Evolutionary conservation across 345 rosid genomes (phyloP), one percentile per base, ranked within the genome.

Genomic region (Raphanus raphanistrum): DNA sequence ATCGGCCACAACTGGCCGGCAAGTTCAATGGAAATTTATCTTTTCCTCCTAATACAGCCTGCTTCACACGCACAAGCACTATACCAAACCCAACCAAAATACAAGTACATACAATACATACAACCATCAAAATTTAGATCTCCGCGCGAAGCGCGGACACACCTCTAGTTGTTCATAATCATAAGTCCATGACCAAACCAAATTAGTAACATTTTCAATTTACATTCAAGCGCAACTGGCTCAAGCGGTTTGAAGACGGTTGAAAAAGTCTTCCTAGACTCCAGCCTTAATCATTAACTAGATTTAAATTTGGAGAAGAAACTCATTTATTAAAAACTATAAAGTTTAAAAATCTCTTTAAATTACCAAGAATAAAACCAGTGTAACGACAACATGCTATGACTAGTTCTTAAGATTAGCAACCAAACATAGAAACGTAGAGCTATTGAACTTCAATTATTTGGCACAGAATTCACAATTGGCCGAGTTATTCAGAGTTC

Each of bases 401-500:
- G 63, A 59, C n/a, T 26, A 27, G 4, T 59, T 27, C 32, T 58
- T 11, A 26, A 27, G 8, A 1, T 5, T 59, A 59, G 16, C 35
- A 59, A 12, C 25, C 33, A 55, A 59, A 59, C 15, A 36, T 59
- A 52, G 55, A 59, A 38, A n/a, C 45, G 60, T 32, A 26, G 3
- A 26, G 32, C 32, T 58, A 1, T 13, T 26, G 9, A 27, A 21
- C 60, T 41, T 70, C 55, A 58, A 2, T 38, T 4, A 6, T 16
- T 21, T 21, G 10, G 29, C 4, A 2, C 6, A 15, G 15, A 29
- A 61, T 7, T 6, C 2, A 29, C 3, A 8, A 21, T 16, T 72
- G 68, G 68, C 31, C 43, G 60, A 72, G 59, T 71, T 38, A 17
- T 16, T 60, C 38, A n/a, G 41, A 71, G 61, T 73, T 62, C 25